Evolutionary conservation across 1,284 basidiomycete genomes (phyloP).

Genomic region (Puccinia hordei): DNA sequence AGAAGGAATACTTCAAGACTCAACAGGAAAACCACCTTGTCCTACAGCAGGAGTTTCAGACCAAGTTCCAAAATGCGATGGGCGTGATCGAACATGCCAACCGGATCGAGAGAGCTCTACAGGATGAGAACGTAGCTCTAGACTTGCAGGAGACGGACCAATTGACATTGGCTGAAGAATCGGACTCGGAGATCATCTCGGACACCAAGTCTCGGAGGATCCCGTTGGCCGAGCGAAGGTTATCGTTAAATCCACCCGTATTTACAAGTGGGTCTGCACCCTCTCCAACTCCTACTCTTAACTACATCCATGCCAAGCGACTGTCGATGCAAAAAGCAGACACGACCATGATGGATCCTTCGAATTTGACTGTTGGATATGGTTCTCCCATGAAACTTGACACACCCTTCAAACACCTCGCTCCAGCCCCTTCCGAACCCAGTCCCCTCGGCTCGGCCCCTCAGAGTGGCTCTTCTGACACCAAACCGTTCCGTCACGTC

Average conservation of each 20-base stretch:
- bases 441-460: not conserved
- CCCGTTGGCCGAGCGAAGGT: slow-evolving; percentile 32
- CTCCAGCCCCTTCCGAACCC: not conserved
- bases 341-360: slow-evolving; percentile 42
- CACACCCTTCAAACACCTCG: slow-evolving; percentile 49
- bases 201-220: slow-evolving; percentile 16
- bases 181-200: not conserved
- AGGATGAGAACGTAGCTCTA: slow-evolving; percentile 11
- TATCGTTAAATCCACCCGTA: slow-evolving; percentile 35
- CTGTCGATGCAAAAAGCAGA: slow-evolving; percentile 35
- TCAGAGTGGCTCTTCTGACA: not conserved
- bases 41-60: slow-evolving; percentile 39
- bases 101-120: slow-evolving; percentile 5
- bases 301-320: slow-evolving; percentile 39
- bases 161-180: slow-evolving; percentile 3
- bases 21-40: slow-evolving; percentile 46
- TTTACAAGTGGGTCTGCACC: slow-evolving; percentile 40
- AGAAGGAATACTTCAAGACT: slow-evolving; percentile 60
- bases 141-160: slow-evolving; percentile 3
- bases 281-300: slow-evolving; percentile 48
- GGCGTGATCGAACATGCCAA: slow-evolving; percentile 46
- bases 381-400: slow-evolving; percentile 51
- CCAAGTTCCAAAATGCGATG: slow-evolving; percentile 45
- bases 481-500: slow-evolving; percentile 34
- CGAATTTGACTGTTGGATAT: slow-evolving; percentile 46